Conservation (phyloP, 2,329 filamentous ascomycete genomes). For the Pseudogymnoascus verrucosus region DNA sequence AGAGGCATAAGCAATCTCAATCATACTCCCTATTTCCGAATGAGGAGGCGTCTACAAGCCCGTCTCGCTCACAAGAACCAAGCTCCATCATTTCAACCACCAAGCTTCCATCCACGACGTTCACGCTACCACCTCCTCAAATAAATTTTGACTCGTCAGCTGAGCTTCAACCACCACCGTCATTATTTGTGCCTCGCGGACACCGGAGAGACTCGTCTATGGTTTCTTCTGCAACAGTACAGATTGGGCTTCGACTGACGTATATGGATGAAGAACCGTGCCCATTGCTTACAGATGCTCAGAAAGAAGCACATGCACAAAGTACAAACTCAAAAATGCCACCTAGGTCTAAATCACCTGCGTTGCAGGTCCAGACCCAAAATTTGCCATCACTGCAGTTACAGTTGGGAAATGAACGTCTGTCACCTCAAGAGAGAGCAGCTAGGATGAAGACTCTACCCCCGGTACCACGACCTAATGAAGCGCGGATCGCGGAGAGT, state of each 20-base stretch:
- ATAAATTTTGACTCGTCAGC: background rate
- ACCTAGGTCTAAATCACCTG: conserved; percentile 3
- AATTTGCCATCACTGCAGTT: conserved; percentile 21
- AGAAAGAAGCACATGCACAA: conserved; percentile 25
- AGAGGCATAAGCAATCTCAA: background rate
- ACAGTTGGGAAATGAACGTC: conserved; percentile 19
- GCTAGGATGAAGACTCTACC: conserved; percentile 33
- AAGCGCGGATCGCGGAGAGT: conserved; percentile 26
- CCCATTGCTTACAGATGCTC: conserved; percentile 23
- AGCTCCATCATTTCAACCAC: conserved; percentile 26
- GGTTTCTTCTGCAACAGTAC: conserved; percentile 59
- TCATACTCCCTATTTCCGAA: conserved; percentile 5
- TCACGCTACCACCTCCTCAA: background rate
- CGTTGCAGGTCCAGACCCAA: background rate
- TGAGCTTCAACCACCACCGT: conserved; percentile 19
- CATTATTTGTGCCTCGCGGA: conserved; percentile 14
- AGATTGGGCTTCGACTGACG: conserved; percentile 64
- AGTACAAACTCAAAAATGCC: conserved; percentile 12
- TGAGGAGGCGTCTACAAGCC: background rate
- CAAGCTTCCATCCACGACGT: conserved; percentile 9
- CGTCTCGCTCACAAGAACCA: conserved; percentile 13
- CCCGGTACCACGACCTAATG: background rate
- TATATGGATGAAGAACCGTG: conserved; percentile 27
- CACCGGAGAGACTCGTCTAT: conserved; percentile 51
- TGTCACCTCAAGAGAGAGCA: conserved; percentile 26